These are phyloP conservation scores for Diddensiella caesifluorescens DNA, from an alignment of 805 yeast genomes.

Conservation along the genomic window DNA sequence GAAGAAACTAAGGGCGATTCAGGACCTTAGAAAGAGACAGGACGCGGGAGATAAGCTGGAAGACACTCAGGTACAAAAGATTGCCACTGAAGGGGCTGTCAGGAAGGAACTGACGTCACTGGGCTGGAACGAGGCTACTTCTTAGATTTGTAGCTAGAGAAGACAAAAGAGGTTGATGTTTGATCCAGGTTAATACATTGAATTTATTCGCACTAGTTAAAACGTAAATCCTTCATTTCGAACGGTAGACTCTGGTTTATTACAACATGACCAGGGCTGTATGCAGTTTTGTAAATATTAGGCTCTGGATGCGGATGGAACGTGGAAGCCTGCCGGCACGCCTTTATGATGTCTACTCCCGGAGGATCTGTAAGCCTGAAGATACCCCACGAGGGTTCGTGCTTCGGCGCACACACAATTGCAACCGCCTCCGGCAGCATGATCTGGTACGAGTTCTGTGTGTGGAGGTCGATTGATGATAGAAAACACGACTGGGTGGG, in stretches of 20 bases:
- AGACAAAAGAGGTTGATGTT: not conserved
- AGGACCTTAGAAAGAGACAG: slow-evolving; percentile 78
- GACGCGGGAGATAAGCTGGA: slow-evolving; percentile 80
- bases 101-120: slow-evolving; percentile 65
- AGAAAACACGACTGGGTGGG: slow-evolving; percentile 69
- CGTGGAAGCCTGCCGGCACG: slow-evolving; percentile 43
- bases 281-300: slow-evolving; percentile 46
- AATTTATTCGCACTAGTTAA: not conserved
- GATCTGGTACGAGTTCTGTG: slow-evolving; percentile 62
- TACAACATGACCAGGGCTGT: slow-evolving; percentile 47
- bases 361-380: slow-evolving; percentile 63
- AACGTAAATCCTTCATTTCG: slow-evolving; percentile 46
- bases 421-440: slow-evolving; percentile 69
- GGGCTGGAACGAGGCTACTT: slow-evolving; percentile 61
- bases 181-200: not conserved
- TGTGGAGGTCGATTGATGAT: slow-evolving; percentile 61
- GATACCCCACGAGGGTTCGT: slow-evolving; percentile 46
- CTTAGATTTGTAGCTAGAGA: not conserved
- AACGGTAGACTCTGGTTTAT: slow-evolving; percentile 44
- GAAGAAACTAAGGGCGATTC: slow-evolving; percentile 94
- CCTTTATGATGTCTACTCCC: slow-evolving; percentile 51
- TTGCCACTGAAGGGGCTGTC: slow-evolving; percentile 77
- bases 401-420: slow-evolving; percentile 56
- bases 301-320: slow-evolving; percentile 60
- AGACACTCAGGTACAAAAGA: slow-evolving; percentile 87